Base-by-base conservation (phyloP, 768 basidiomycete species). In the Xerocomus spinulosus region DNA sequence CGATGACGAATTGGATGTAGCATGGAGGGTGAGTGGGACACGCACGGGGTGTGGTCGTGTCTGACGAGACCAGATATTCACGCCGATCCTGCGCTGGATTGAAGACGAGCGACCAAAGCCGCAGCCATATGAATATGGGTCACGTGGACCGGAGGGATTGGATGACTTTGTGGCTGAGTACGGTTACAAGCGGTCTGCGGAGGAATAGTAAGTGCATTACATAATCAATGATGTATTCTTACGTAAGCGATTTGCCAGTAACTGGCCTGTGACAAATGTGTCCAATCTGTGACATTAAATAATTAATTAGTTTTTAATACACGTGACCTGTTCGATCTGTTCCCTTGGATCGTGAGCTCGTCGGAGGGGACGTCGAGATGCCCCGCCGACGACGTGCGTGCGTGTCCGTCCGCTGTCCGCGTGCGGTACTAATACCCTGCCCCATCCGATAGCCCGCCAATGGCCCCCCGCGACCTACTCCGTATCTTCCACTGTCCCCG, bases 31-130 rank as follows among this genome's bases (percentile, higher is more conserved):
- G 41, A 39, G 78, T 67, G 44, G 24, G 26, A 30, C 21, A 30
- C 17, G 3, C 13, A n/a, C 36, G 42, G 28, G 28, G 28, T 29
- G 38, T 38, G 45, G 25, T 26, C 45, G 42, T 42, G 28, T 14
- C 50, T 56, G 47, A 55, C 26, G 9, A 29, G 34, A 42, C 18
- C 59, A 92, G 89, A 93, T 94, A 60, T 93, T 92, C 73, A 93
- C 92, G 20, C 92, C 90, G 18, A 87, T 95, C 65, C 68, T 96
- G 56, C 93, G 94, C 73, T 94, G 92, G 92, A 95, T 95, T 65
- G 94, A 96, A 13, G 89, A 84, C 4, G 70, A 69, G 26, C 93
- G 94, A 42, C 43, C 43, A 5, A 82, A 69, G 59, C 92, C 90
- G 5, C 70, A 80, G 40, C 66, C 76, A 15, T 99, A 99, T 71